A percentile compares a stretch with the other conserved stretches of the same genome.
Evolutionary conservation across 2,329 filamentous ascomycete species (phyloP).

Genomic region (Cryoendolithus antarcticus): DNA sequence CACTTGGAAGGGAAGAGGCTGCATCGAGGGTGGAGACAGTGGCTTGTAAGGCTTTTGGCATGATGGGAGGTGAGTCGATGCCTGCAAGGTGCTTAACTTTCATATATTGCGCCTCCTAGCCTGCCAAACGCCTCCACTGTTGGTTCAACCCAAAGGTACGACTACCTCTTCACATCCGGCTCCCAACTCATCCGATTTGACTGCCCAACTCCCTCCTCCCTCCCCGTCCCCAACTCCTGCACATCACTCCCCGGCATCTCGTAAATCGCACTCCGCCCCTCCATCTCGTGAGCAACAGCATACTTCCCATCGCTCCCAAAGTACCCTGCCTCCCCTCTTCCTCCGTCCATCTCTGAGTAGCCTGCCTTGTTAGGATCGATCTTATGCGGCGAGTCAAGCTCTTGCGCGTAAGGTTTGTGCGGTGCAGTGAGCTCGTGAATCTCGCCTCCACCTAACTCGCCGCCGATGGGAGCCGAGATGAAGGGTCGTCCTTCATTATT

Average conservation of each 20-base stretch:
- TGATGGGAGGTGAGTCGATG: too few species aligned
- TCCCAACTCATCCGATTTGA: slow-evolving; percentile 6
- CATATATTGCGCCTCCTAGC: too few species aligned
- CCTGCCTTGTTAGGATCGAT: slow-evolving; percentile 21
- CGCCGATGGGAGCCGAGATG: slow-evolving; percentile 19
- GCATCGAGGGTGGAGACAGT: too few species aligned
- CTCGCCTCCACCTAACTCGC: slow-evolving; percentile 21
- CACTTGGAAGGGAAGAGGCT: too few species aligned
- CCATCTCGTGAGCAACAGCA: slow-evolving; percentile 12
- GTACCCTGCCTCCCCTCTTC: slow-evolving; percentile 6
- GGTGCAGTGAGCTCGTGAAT: slow-evolving; percentile 22
- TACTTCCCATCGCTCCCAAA: slow-evolving; percentile 10
- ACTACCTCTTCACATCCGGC: slow-evolving; percentile 7
- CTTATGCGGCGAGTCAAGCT: slow-evolving; percentile 21
- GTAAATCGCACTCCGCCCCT: slow-evolving; percentile 13
- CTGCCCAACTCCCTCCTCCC: slow-evolving; percentile 3
- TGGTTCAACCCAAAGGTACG: neutral
- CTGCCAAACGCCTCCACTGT: too few species aligned
- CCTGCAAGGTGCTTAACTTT: too few species aligned
- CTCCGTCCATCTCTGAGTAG: slow-evolving; percentile 22
- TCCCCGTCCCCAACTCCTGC: slow-evolving; percentile 7
- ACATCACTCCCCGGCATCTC: slow-evolving; percentile 20
- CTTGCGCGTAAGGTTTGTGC: slow-evolving; percentile 14
- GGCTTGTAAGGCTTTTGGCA: too few species aligned
- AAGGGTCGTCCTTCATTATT: slow-evolving; percentile 11